Evolutionary conservation across 116 monocot genomes (phyloP).

Genomic region (Posidonia oceanica): DNA sequence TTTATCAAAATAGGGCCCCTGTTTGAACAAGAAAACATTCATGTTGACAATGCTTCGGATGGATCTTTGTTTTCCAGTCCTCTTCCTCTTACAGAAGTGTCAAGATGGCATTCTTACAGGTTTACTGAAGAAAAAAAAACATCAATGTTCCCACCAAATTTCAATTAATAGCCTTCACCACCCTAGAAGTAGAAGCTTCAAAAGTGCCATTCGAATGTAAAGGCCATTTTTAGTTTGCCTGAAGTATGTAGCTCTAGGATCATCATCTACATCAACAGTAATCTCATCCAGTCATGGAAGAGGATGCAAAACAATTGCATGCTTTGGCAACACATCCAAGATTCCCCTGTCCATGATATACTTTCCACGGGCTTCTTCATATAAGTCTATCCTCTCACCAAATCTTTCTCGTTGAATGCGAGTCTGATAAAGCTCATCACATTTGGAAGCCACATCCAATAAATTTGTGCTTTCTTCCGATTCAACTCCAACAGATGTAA

Average conservation of each 20-base stretch:
- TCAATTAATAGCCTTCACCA: constrained; percentile 20
- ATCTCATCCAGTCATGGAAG: constrained; percentile 96
- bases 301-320: constrained; percentile 94
- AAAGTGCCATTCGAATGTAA: constrained; percentile 84
- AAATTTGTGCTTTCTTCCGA: constrained; percentile 93
- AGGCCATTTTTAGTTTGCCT: constrained; percentile 96
- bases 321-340: constrained; percentile 67
- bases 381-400: constrained; percentile 86
- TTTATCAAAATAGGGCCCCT: too few relatives aligned
- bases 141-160: too few relatives aligned
- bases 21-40: too few relatives aligned
- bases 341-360: constrained; percentile 79
- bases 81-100: too few relatives aligned
- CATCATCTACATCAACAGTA: constrained; percentile 72
- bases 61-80: too few relatives aligned
- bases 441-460: constrained; percentile 85
- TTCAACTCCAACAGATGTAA: constrained; percentile 62
- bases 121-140: too few relatives aligned
- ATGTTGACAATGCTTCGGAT: too few relatives aligned
- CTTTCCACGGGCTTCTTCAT: constrained; percentile 95
- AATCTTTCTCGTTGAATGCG: constrained; percentile 95
- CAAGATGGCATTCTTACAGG: too few relatives aligned
- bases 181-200: constrained; percentile 89
- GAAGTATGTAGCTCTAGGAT: constrained; percentile 95
- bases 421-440: constrained; percentile 96